phyloP scores from a whole-genome alignment of 371 early-diverging fungal genomes.

The Chytridiales sp. region DNA sequence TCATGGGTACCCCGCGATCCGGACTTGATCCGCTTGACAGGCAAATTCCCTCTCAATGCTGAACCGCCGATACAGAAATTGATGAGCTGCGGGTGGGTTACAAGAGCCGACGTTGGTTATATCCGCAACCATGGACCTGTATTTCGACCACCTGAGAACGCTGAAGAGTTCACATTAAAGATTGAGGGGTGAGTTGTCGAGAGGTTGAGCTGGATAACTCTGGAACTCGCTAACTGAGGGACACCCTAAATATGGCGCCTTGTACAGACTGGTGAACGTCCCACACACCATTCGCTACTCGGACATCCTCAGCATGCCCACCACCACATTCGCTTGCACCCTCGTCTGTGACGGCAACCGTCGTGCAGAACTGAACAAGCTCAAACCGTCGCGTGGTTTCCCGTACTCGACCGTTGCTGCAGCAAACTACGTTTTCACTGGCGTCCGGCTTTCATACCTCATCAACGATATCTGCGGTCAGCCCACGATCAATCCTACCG shows the following conservation, averaged over 20 bases:
- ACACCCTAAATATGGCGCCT: no score
- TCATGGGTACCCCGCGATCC: slow-evolving; percentile 20
- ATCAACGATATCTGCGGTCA: slow-evolving; percentile 29
- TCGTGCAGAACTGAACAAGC: slow-evolving; percentile 71
- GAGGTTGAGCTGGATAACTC: slow-evolving; percentile 17
- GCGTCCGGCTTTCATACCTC: slow-evolving; percentile 69
- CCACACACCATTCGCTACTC: slow-evolving; percentile 52
- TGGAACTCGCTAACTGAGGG: no score
- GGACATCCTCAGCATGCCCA: slow-evolving; percentile 52
- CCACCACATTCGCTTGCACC: slow-evolving; percentile 51
- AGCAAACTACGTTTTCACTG: slow-evolving; percentile 69
- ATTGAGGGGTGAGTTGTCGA: slow-evolving; percentile 41
- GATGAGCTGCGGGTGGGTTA: slow-evolving; percentile 34
- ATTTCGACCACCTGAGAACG: slow-evolving; percentile 58
- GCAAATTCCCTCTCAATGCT: slow-evolving; percentile 27
- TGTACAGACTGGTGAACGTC: slow-evolving; percentile 49
- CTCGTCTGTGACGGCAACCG: slow-evolving; percentile 75
- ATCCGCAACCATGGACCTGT: slow-evolving; percentile 81
- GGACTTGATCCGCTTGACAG: slow-evolving; percentile 26
- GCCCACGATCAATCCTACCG: no score
- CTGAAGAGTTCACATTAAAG: slow-evolving; percentile 30
- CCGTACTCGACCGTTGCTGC: slow-evolving; percentile 73
- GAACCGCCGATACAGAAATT: slow-evolving; percentile 11
- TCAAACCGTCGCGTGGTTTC: slow-evolving; percentile 70
- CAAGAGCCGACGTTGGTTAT: slow-evolving; percentile 58